These are phyloP conservation scores for Tetrastigma voinierianum DNA, from an alignment of 164 flowering plant species.

Conservation along the genomic window DNA sequence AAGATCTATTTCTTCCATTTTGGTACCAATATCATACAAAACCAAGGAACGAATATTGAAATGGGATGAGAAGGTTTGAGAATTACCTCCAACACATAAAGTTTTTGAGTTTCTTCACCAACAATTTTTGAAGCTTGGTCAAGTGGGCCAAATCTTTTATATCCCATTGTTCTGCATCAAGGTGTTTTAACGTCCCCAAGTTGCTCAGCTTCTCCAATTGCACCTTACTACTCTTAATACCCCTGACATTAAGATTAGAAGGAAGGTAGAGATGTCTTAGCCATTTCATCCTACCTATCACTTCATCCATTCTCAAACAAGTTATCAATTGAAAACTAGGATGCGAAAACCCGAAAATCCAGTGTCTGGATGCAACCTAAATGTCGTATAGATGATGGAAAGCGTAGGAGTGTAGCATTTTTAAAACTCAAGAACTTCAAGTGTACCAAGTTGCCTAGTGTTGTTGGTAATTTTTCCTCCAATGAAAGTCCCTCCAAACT, in stretches of 20 bases:
- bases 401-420: no score
- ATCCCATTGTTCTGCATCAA: neutral
- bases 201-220: constrained; percentile 14
- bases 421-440: constrained; percentile 25
- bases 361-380: constrained; percentile 24
- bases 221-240: constrained; percentile 4
- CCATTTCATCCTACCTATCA: constrained; percentile 17
- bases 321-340: neutral
- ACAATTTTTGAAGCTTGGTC: constrained; percentile 9
- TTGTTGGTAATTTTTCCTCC: neutral
- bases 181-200: constrained; percentile 16
- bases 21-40: neutral
- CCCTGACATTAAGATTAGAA: no score
- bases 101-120: neutral
- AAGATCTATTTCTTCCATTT: neutral
- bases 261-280: constrained; percentile 15
- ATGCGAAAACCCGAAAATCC: constrained; percentile 2
- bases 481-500: neutral
- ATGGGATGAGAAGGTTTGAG: neutral
- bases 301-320: constrained; percentile 1
- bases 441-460: constrained; percentile 20
- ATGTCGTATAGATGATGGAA: constrained; percentile 22
- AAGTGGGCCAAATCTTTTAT: constrained; percentile 5
- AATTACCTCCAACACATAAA: neutral
- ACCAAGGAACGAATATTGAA: constrained; percentile 5